Evolutionary conservation across 139 green algal genomes (phyloP).

Genomic region (Closterium sp.): DNA sequence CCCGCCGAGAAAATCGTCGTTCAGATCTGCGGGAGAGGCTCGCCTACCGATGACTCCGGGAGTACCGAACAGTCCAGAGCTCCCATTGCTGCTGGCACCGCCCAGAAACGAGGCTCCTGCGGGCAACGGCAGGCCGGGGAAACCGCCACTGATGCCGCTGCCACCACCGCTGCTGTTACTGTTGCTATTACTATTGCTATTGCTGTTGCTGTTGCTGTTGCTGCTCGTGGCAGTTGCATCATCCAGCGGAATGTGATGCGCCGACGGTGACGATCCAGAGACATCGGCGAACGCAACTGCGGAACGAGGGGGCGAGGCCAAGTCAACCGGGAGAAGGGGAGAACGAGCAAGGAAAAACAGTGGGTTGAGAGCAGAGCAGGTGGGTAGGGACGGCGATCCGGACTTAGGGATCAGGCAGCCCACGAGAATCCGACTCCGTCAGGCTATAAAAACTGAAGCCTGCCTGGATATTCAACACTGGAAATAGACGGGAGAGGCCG

Average conservation of each 20-base stretch:
- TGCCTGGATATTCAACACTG: neutral
- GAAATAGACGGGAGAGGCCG: no score
- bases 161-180: no score
- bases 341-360: neutral
- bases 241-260: neutral
- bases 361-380: neutral
- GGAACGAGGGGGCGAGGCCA: neutral
- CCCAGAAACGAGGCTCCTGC: neutral
- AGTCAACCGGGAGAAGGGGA: neutral
- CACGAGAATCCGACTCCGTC: neutral
- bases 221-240: neutral
- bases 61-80: neutral
- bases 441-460: neutral
- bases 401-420: neutral
- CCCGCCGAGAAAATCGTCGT: neutral
- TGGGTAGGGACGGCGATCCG: neutral
- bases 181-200: neutral
- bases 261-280: neutral
- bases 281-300: neutral
- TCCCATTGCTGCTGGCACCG: neutral
- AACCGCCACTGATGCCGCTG: neutral
- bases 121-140: neutral
- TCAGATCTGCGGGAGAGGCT: neutral
- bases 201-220: neutral
- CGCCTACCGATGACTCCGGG: neutral